A percentile compares a stretch with the other conserved stretches of the same genome.
Evolutionary conservation across 1,139 yeast genomes (phyloP).

Genomic region (Hemisphaericaspora xylanilytica): DNA sequence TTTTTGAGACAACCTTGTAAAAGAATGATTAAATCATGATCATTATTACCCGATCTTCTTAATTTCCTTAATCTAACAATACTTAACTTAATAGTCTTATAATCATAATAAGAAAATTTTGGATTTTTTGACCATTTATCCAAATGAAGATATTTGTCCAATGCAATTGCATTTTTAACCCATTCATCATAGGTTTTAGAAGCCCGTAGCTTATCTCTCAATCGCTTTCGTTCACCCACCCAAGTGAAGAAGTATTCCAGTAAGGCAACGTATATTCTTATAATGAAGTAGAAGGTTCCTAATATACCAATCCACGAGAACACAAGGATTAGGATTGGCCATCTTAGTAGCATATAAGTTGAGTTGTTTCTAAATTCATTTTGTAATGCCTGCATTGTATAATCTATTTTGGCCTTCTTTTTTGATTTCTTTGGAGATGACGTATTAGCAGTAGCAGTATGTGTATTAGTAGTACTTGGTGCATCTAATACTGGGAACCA

Average conservation of each 20-base stretch:
- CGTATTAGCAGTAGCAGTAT: no score
- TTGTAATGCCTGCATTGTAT: conserved; percentile 20
- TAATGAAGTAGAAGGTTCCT: conserved; percentile 47
- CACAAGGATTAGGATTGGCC: conserved; percentile 60
- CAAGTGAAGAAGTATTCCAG: conserved; percentile 60
- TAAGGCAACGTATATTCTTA: conserved; percentile 62
- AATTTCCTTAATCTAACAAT: conserved; percentile 42
- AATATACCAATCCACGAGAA: conserved; percentile 54
- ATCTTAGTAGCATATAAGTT: conserved; percentile 56
- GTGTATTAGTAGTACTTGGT: neutral
- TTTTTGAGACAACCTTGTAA: conserved; percentile 68
- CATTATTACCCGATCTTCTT: conserved; percentile 27
- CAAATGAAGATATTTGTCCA: conserved; percentile 58
- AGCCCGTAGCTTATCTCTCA: conserved; percentile 49
- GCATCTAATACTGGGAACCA: conserved; percentile 59
- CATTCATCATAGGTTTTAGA: conserved; percentile 60
- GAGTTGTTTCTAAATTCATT: conserved; percentile 48
- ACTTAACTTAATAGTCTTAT: conserved; percentile 54
- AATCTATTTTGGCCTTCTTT: conserved; percentile 9
- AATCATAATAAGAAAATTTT: conserved; percentile 67
- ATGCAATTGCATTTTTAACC: conserved; percentile 52
- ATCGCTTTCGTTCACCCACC: conserved; percentile 54
- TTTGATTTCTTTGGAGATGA: conserved; percentile 2
- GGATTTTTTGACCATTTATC: conserved; percentile 66
- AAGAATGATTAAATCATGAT: conserved; percentile 51